phyloP scores from a whole-genome alignment of 2,329 filamentous ascomycete species.

The Alternaria sp. region DNA sequence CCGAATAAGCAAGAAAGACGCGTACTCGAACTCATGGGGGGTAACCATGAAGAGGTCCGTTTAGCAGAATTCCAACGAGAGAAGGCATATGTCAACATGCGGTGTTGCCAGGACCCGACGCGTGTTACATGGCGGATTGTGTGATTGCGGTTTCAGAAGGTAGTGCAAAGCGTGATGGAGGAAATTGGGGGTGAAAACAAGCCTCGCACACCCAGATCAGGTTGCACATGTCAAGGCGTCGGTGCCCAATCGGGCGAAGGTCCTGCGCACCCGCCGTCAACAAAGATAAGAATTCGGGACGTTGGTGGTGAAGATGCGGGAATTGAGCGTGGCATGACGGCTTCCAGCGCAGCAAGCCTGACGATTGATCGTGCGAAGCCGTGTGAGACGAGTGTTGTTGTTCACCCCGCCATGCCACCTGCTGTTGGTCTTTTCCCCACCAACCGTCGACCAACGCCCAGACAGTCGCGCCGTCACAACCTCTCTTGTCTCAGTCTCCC shows the following conservation, averaged over 20 bases:
- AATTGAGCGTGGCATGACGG: not conserved
- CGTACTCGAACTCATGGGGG: slow-evolving; percentile 2
- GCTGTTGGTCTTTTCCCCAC: slow-evolving; percentile 23
- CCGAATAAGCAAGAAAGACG: not conserved
- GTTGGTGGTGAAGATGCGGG: not conserved
- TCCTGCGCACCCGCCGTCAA: slow-evolving; percentile 26
- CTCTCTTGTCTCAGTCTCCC: slow-evolving; percentile 13
- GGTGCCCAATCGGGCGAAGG: slow-evolving; percentile 31
- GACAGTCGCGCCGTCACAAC: slow-evolving; percentile 24
- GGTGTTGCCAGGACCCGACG: not conserved
- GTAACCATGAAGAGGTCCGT: not conserved
- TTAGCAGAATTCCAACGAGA: not conserved
- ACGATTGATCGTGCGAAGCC: not conserved
- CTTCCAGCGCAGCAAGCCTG: not conserved
- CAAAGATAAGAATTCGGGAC: slow-evolving; percentile 22
- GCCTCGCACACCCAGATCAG: slow-evolving; percentile 26
- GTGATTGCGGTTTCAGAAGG: slow-evolving; percentile 30
- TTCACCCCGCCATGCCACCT: slow-evolving; percentile 20
- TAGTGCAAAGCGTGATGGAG: slow-evolving; percentile 24
- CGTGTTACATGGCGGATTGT: slow-evolving; percentile 2
- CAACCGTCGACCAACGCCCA: slow-evolving; percentile 14
- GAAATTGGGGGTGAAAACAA: slow-evolving; percentile 11
- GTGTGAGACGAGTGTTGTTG: slow-evolving; percentile 9
- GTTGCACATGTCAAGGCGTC: slow-evolving; percentile 29
- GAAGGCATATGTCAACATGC: not conserved